Base-by-base conservation (phyloP, 1,284 basidiomycete genomes). In the Trametes hirsuta region DNA sequence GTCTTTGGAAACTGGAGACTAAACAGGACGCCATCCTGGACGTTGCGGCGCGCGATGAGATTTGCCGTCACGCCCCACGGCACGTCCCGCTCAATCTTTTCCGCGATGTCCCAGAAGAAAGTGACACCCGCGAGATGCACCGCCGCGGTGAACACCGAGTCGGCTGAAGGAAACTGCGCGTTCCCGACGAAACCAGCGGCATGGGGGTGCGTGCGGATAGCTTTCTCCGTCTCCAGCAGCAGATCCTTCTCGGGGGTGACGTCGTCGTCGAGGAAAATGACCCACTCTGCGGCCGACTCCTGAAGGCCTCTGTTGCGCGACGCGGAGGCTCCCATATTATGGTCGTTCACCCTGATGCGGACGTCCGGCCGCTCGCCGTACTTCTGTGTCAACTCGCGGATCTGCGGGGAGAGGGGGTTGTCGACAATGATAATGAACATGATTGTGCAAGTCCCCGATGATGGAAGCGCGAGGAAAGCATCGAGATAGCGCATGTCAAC, bases 41-140 rank as follows among this genome's bases (percentile, higher is more conserved):
- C 68, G 61, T 79, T 76, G 15, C 82, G 79, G 2, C 82, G 78
- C 2, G 76, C 75, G 34, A 85, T 79, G 12, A 87, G 75, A 65
- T 84, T 85, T 1, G 84, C 84, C 0, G 85, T 85, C 4, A 86
- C 83, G 6, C 86, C 85, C 86, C 86, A 87, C 0, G 85, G 85
- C 44, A 87, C 66, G 62, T 83, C 77, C 15, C 72, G 62, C 0
- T 71, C 53, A 55, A 83, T 77, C 68, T 84, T 84, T 10, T 69
- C 69, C 0, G 85, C 82, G 53, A 87, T 85, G 64, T 85, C 79
- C 84, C 84, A 87, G 64, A 86, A 87, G 64, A 80, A 84, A 0
- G 82, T 83, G 2, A 85, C 82, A 0, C 83, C 84, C 1, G 83
- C 77, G 4, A 86, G 73, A 62, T 85, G 84, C 2, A 82, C 74